These are phyloP conservation scores for Pestalotiopsis sp. DNA, from an alignment of 2,329 filamentous ascomycete genomes.

Conservation along the genomic window DNA sequence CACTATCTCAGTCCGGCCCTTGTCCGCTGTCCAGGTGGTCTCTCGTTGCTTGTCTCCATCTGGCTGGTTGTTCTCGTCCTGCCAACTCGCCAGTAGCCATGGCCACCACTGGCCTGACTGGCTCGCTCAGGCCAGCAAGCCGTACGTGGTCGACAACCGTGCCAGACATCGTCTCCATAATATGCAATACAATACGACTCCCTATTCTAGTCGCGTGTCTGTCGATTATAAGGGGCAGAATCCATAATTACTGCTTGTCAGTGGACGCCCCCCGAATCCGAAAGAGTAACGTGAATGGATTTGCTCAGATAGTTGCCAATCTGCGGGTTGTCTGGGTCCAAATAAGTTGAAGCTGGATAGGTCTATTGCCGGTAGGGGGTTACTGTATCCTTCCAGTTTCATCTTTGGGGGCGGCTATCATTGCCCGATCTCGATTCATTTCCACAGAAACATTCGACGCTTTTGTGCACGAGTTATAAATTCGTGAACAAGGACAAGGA, in stretches of 20 bases:
- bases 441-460: not conserved
- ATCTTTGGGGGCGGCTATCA: not conserved
- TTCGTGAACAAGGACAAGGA: not conserved
- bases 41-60: not conserved
- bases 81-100: not conserved
- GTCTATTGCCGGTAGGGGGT: not conserved
- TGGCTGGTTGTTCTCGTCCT: not conserved
- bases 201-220: not conserved
- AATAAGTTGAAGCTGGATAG: not conserved
- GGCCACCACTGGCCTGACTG: not conserved
- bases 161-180: not conserved
- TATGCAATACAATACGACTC: not conserved
- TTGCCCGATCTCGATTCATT: not conserved
- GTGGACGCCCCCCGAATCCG: not conserved
- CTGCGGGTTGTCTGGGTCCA: not conserved
- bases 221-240: not conserved
- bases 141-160: slow-evolving; percentile 11
- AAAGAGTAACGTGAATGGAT: not conserved
- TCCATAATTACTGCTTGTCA: not conserved
- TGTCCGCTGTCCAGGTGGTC: not conserved
- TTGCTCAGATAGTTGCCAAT: not conserved
- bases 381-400: not conserved
- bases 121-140: slow-evolving; percentile 9
- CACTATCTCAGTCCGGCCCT: slow-evolving; percentile 6
- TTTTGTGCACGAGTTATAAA: not conserved